Conservation (phyloP, 352 stramenopile species). For the Phytophthora fragariaefolia region DNA sequence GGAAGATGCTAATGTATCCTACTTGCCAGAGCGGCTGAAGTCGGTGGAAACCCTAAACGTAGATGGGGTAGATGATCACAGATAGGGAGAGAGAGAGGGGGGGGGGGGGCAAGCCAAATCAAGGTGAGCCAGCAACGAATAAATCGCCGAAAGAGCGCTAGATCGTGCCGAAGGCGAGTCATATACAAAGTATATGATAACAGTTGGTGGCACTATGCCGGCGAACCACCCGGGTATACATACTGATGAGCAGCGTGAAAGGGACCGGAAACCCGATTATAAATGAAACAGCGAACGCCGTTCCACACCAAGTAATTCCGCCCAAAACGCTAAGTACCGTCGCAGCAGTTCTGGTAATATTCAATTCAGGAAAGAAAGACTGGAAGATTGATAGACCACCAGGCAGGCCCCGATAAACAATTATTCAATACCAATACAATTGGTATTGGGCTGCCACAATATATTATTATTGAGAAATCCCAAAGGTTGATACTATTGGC, state of each 20-base stretch:
- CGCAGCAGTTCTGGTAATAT: background rate
- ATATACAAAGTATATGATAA: background rate
- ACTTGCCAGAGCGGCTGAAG: background rate
- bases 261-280: constrained; percentile 8
- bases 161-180: background rate
- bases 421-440: no score
- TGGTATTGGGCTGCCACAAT: no score
- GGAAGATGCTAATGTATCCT: background rate
- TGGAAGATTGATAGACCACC: background rate
- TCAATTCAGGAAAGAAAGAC: constrained; percentile 2
- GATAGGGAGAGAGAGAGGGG: no score
- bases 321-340: background rate
- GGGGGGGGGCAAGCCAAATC: background rate
- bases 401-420: no score
- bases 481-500: no score
- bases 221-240: background rate
- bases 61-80: constrained; percentile 1
- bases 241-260: constrained; percentile 1
- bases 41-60: background rate
- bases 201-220: background rate
- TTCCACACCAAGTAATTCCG: background rate
- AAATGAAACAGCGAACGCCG: constrained; percentile 4
- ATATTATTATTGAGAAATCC: no score
- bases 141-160: background rate
- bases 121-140: background rate